These are phyloP conservation scores for Trichoderma sp. DNA, from an alignment of 2,329 filamentous ascomycete genomes.

Conservation along the genomic window DNA sequence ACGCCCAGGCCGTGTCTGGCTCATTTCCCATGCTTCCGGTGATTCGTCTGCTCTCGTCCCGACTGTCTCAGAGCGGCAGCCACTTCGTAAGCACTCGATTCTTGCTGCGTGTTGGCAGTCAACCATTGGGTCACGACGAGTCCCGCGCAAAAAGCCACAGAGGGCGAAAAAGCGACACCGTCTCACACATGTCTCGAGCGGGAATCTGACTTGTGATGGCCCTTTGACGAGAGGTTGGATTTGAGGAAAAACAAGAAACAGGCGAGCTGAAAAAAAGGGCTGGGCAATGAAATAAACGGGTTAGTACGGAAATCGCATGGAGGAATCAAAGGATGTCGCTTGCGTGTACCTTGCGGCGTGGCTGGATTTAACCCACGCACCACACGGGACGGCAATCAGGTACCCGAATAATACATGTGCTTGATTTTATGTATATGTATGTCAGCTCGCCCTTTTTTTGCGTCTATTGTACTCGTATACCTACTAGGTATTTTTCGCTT, in stretches of 20 bases:
- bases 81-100: conserved; percentile 11
- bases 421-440: background rate
- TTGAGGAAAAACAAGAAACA: background rate
- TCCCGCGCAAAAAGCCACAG: conserved; percentile 6
- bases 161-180: background rate
- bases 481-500: background rate
- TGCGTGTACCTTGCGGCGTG: conserved; percentile 9
- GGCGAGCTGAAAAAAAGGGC: conserved; percentile 8
- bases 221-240: background rate
- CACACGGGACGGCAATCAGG: background rate
- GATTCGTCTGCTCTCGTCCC: background rate
- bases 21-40: background rate
- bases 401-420: background rate
- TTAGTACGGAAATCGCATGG: background rate
- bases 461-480: background rate
- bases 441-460: background rate
- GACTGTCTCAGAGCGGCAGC: conserved; percentile 11
- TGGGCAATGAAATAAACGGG: background rate
- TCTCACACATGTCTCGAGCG: background rate
- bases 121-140: background rate
- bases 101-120: conserved; percentile 8
- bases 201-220: background rate
- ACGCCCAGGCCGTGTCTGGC: background rate
- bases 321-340: background rate
- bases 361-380: background rate